These are phyloP conservation scores for Epichloe gansuensis DNA, from an alignment of 2,329 filamentous ascomycete species.

Conservation along the genomic window DNA sequence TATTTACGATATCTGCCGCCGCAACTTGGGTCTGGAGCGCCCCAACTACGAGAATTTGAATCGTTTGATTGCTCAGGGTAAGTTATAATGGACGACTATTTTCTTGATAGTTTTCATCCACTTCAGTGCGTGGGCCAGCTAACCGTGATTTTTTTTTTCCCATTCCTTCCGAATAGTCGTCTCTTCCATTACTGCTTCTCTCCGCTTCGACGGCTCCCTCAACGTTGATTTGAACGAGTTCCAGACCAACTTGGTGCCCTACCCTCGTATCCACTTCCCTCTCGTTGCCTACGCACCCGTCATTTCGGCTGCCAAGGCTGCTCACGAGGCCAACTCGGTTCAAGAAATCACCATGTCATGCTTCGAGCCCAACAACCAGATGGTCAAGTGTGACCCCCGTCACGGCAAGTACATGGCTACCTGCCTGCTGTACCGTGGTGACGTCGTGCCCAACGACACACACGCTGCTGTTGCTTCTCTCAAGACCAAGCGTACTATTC, in stretches of 20 bases:
- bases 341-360: conserved; percentile 97
- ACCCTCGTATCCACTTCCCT: conserved; percentile 98
- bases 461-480: conserved; percentile 86
- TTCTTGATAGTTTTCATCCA: neutral
- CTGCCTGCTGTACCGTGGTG: conserved; percentile 93
- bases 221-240: conserved; percentile 99
- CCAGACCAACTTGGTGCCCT: conserved; percentile 99
- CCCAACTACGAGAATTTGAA: conserved; percentile 99
- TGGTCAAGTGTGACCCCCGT: conserved; percentile 98
- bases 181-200: conserved; percentile 94
- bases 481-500: conserved; percentile 98
- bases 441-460: conserved; percentile 93
- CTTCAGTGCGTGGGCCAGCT: neutral
- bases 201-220: conserved; percentile 95
- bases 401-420: conserved; percentile 99
- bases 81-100: conserved; percentile 4
- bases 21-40: conserved; percentile 92
- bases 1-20: conserved; percentile 98
- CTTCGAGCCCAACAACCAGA: conserved; percentile 99
- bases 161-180: conserved; percentile 49
- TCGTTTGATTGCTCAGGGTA: conserved; percentile 93
- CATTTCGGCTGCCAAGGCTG: conserved; percentile 87
- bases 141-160: neutral
- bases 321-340: conserved; percentile 95
- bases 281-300: conserved; percentile 93